phyloP scores from a whole-genome alignment of 305 asterid species.

The Solanum chacoense region DNA sequence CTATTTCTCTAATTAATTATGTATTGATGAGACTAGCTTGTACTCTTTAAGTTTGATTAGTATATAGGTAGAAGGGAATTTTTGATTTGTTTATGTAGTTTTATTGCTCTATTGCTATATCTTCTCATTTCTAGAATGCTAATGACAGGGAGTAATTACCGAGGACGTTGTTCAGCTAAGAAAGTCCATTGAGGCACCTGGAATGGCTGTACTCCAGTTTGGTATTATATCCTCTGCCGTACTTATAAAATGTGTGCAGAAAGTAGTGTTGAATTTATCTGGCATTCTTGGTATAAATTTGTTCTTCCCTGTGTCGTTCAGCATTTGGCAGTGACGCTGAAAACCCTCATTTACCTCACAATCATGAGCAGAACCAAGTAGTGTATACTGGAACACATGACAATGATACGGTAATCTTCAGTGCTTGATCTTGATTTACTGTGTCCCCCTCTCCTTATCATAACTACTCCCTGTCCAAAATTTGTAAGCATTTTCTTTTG shows the following conservation, averaged over 20 bases:
- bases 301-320: conserved; percentile 16
- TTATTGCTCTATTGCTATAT: neutral
- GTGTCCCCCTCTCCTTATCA: neutral
- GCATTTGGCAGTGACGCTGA: conserved; percentile 97
- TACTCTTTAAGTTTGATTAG: neutral
- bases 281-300: neutral
- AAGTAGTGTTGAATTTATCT: neutral
- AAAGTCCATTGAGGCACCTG: conserved; percentile 87
- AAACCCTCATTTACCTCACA: conserved; percentile 94
- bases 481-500: neutral
- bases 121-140: conserved; percentile 9
- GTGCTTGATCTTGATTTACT: neutral
- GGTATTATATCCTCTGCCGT: conserved; percentile 28
- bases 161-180: conserved; percentile 89
- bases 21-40: neutral
- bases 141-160: conserved; percentile 80
- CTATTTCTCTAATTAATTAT: neutral
- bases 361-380: conserved; percentile 89
- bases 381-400: conserved; percentile 98
- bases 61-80: neutral
- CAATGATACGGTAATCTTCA: conserved; percentile 72
- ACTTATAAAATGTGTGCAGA: neutral
- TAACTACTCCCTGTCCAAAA: neutral
- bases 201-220: conserved; percentile 99
- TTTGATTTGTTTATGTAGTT: neutral